Percentiles rank a stretch among this genome's conserved stretches.
Evolutionary conservation across 768 basidiomycete species (phyloP).

Genomic region (Naganishia friedmannii): DNA sequence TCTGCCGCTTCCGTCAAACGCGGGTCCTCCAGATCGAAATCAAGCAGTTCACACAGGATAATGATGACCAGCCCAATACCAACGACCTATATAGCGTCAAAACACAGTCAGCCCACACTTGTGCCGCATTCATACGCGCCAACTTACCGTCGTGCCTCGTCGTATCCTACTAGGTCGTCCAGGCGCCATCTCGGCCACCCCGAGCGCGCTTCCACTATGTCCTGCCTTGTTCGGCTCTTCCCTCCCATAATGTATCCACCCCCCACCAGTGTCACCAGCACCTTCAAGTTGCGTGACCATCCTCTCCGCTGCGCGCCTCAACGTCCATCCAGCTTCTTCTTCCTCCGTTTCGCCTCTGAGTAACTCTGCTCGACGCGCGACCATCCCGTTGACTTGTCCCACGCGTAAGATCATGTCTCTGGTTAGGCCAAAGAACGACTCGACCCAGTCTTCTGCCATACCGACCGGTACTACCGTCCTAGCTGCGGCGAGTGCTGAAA

Average conservation of each 20-base stretch:
- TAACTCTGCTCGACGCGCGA: slow-evolving; percentile 5
- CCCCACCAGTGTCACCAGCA: too few relatives aligned
- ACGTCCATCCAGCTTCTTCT: not conserved
- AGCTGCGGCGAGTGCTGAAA: not conserved
- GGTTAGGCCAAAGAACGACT: slow-evolving; percentile 28
- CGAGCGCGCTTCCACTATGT: not conserved
- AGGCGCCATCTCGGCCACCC: not conserved
- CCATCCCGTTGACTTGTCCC: slow-evolving; percentile 23
- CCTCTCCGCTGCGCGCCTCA: not conserved
- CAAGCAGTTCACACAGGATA: slow-evolving; percentile 30
- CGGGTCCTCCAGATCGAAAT: slow-evolving; percentile 21
- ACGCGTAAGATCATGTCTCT: slow-evolving; percentile 24
- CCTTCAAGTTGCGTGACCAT: not conserved
- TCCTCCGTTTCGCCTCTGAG: not conserved
- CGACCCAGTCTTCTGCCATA: slow-evolving; percentile 28
- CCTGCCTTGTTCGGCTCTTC: not conserved
- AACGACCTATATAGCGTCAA: slow-evolving; percentile 15
- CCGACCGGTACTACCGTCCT: not conserved
- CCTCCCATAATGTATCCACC: not conserved
- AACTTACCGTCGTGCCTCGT: slow-evolving; percentile 11
- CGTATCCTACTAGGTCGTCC: slow-evolving; percentile 24
- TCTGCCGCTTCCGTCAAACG: slow-evolving; percentile 3
- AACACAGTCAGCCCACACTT: not conserved
- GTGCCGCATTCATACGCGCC: not conserved
- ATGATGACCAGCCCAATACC: slow-evolving; percentile 20